These are phyloP conservation scores for Discostella pseudostelligera DNA, from an alignment of 108 stramenopile genomes.

Conservation along the genomic window DNA sequence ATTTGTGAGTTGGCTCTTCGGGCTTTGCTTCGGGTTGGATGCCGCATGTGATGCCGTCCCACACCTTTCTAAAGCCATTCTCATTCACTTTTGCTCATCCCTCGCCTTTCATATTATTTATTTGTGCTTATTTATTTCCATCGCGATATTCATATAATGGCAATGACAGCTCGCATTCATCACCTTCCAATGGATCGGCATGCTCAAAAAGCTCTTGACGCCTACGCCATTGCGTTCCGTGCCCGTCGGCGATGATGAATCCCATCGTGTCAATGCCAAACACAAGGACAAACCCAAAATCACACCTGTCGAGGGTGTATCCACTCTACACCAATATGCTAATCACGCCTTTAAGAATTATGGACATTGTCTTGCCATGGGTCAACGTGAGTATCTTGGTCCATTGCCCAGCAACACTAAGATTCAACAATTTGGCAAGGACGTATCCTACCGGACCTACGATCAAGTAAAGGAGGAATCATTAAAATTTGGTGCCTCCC, in stretches of 20 bases:
- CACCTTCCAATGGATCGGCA: conserved; percentile 80
- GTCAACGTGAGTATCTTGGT: conserved; percentile 72
- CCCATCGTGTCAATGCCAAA: conserved; percentile 64
- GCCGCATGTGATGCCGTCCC: not conserved
- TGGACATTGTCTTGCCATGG: conserved; percentile 59
- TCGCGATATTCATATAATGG: conserved; percentile 3
- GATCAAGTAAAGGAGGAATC: conserved; percentile 67
- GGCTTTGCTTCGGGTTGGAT: not conserved
- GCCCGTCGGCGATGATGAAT: conserved; percentile 63
- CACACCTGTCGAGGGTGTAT: conserved; percentile 56
- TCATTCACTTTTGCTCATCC: no score
- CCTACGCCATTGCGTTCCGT: conserved; percentile 61
- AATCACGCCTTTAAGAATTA: conserved; percentile 49
- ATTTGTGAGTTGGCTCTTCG: conserved; percentile 48
- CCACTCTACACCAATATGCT: conserved; percentile 69
- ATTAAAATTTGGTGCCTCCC: conserved; percentile 79
- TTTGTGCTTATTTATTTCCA: not conserved
- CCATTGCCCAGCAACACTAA: conserved; percentile 44
- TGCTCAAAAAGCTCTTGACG: conserved; percentile 57
- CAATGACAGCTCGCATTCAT: conserved; percentile 56
- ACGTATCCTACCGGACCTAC: conserved; percentile 61
- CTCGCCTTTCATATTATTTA: no score
- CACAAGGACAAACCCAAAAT: conserved; percentile 49
- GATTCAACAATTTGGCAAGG: conserved; percentile 74
- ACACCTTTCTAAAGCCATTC: no score